Percentiles rank a stretch among this genome's conserved stretches.
Evolutionary conservation across 75 land plant species (phyloP).

Genomic region (Cunninghamia lanceolata): DNA sequence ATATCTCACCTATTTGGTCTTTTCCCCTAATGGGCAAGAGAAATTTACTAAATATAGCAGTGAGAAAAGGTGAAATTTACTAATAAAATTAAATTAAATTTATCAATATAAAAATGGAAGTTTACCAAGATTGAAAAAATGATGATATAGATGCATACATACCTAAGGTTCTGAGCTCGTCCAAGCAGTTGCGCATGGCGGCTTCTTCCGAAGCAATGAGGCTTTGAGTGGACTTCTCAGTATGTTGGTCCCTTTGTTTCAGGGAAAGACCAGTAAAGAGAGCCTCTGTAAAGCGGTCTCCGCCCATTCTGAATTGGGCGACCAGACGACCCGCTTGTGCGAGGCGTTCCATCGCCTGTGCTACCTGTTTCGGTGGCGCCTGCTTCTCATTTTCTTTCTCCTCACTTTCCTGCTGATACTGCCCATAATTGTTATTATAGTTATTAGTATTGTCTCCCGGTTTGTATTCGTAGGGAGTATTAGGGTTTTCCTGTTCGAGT

Average conservation of each 20-base stretch:
- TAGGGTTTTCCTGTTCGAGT: neutral
- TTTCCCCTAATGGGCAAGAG: too few species aligned
- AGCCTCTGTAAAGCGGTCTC: slow-evolving; percentile 82
- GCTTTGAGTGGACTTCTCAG: slow-evolving; percentile 15
- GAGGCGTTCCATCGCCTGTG: slow-evolving; percentile 83
- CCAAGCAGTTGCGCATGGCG: slow-evolving; percentile 48
- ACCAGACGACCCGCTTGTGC: slow-evolving; percentile 70
- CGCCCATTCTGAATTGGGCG: slow-evolving; percentile 84
- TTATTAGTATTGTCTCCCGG: neutral
- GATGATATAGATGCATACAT: neutral
- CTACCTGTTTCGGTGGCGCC: slow-evolving; percentile 96
- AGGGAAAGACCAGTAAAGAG: slow-evolving; percentile 28
- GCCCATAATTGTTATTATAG: neutral
- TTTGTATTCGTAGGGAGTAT: neutral
- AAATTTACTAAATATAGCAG: too few species aligned
- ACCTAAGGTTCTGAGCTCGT: slow-evolving; percentile 58
- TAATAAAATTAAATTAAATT: too few species aligned
- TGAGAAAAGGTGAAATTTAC: too few species aligned
- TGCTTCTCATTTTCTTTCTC: slow-evolving; percentile 19
- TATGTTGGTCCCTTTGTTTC: slow-evolving; percentile 19
- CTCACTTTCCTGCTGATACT: slow-evolving; percentile 4
- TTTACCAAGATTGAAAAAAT: neutral
- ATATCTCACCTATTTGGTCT: too few species aligned
- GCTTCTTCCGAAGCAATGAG: slow-evolving; percentile 44
- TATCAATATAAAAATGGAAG: neutral